Percentiles rank a stretch among this genome's conserved stretches.
These are phyloP conservation scores for Xylaria intraflava DNA, from an alignment of 495 filamentous ascomycete species.

Conservation along the genomic window DNA sequence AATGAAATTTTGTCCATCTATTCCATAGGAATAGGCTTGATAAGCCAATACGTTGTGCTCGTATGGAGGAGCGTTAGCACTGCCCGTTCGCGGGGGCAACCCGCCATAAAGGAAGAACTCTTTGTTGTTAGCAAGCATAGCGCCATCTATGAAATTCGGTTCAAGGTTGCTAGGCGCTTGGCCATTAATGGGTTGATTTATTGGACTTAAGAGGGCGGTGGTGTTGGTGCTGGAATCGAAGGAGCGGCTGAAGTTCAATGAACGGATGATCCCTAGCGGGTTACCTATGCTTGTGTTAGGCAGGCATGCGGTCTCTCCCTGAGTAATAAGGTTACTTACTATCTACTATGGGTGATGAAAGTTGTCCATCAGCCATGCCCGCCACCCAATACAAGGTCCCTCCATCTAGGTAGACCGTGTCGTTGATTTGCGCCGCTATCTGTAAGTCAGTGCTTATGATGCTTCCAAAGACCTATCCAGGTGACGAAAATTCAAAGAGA, in stretches of 20 bases:
- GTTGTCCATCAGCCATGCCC: slow-evolving; percentile 35
- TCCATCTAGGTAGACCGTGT: slow-evolving; percentile 65
- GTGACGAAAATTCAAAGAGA: neutral
- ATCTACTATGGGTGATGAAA: slow-evolving; percentile 15
- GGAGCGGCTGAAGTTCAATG: slow-evolving; percentile 51
- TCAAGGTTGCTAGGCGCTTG: slow-evolving; percentile 49
- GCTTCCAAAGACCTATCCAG: neutral
- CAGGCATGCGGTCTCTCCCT: slow-evolving; percentile 2
- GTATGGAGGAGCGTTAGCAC: slow-evolving; percentile 22
- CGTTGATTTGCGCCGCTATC: slow-evolving; percentile 47
- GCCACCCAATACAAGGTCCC: slow-evolving; percentile 47
- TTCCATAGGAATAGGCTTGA: slow-evolving; percentile 44
- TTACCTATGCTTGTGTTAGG: slow-evolving; percentile 31
- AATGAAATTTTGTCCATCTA: slow-evolving; percentile 33
- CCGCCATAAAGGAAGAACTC: slow-evolving; percentile 53
- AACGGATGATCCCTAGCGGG: slow-evolving; percentile 42
- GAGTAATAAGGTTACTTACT: slow-evolving; percentile 25
- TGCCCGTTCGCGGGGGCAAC: slow-evolving; percentile 17
- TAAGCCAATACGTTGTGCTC: slow-evolving; percentile 42
- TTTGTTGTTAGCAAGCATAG: slow-evolving; percentile 59
- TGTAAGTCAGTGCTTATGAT: slow-evolving; percentile 16
- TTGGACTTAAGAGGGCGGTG: slow-evolving; percentile 40
- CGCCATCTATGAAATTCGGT: slow-evolving; percentile 55
- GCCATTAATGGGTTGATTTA: slow-evolving; percentile 41
- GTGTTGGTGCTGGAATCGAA: slow-evolving; percentile 52